phyloP scores from a whole-genome alignment of 345 rosid species.

The Sisymbrium altissimum region DNA sequence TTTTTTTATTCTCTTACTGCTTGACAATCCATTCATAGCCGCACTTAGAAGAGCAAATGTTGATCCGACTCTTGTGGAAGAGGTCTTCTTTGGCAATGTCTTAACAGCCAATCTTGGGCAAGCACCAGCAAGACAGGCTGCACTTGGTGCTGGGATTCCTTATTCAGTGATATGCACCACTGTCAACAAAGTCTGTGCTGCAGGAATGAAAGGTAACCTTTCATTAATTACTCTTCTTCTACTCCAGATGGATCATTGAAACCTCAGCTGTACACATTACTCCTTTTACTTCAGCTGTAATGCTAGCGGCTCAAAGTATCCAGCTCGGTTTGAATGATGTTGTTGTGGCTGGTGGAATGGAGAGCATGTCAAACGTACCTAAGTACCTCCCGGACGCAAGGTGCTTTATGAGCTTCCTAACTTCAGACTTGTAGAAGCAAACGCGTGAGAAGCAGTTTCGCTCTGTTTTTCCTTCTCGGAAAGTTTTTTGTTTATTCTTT shows the following conservation, averaged over 20 bases:
- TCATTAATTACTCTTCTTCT: not conserved
- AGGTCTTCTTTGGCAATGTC: slow-evolving; percentile 93
- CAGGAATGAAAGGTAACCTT: slow-evolving; percentile 82
- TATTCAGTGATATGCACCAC: slow-evolving; percentile 87
- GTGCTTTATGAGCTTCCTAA: slow-evolving; percentile 32
- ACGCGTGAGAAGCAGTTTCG: not conserved
- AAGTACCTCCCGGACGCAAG: slow-evolving; percentile 87
- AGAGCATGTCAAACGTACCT: slow-evolving; percentile 95
- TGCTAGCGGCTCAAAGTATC: slow-evolving; percentile 85
- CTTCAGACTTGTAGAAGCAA: not conserved
- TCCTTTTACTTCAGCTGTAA: slow-evolving; percentile 49
- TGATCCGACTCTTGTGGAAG: slow-evolving; percentile 87
- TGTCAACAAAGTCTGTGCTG: slow-evolving; percentile 90
- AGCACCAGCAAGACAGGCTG: slow-evolving; percentile 99
- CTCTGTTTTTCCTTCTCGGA: not conserved
- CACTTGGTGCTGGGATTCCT: slow-evolving; percentile 89
- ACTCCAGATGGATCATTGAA: not conserved
- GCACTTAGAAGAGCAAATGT: slow-evolving; percentile 82
- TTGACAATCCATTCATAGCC: slow-evolving; percentile 37
- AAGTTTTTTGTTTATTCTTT: not conserved
- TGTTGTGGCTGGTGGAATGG: slow-evolving; percentile 98
- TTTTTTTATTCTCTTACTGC: slow-evolving; percentile 1
- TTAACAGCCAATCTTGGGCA: slow-evolving; percentile 93
- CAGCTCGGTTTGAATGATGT: slow-evolving; percentile 76
- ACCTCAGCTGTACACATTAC: not conserved